phyloP scores from a whole-genome alignment of 176 grass and related monocot species.

The Hordeum vulgare region DNA sequence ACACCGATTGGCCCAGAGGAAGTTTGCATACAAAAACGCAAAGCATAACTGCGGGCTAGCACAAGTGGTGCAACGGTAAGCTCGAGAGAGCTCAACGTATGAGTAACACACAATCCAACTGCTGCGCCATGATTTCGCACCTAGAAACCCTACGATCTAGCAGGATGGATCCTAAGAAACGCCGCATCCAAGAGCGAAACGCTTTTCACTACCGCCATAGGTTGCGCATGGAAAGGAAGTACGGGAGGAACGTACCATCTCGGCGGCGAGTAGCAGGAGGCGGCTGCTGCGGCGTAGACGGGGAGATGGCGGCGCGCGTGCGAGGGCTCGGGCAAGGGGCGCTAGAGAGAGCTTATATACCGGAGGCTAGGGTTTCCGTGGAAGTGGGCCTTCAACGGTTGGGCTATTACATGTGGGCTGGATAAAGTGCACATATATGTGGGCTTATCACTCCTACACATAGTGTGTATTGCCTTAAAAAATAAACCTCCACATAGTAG shows the following conservation, averaged over 20 bases:
- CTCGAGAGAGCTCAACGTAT: background rate
- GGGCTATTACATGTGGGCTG: background rate
- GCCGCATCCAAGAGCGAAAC: background rate
- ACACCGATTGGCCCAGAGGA: background rate
- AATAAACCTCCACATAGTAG: too few species aligned
- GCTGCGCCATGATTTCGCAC: background rate
- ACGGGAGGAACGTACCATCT: conserved; percentile 33
- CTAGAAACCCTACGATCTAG: background rate
- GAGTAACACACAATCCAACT: background rate
- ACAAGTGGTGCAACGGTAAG: background rate
- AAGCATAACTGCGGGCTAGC: background rate
- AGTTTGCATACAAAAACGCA: background rate
- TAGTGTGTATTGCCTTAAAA: too few species aligned
- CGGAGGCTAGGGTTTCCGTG: conserved; percentile 23
- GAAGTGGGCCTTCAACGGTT: background rate
- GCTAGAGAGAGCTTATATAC: conserved; percentile 6
- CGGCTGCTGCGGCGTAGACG: background rate
- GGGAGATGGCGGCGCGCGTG: conserved; percentile 15
- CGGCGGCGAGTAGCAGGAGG: conserved; percentile 1
- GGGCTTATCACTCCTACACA: background rate
- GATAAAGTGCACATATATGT: background rate
- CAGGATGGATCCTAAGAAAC: background rate
- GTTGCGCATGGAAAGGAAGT: background rate
- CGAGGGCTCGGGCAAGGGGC: background rate
- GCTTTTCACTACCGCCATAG: too few species aligned